These are phyloP conservation scores for Globisporangium takayamanum DNA, from an alignment of 352 stramenopile species.

Conservation along the genomic window DNA sequence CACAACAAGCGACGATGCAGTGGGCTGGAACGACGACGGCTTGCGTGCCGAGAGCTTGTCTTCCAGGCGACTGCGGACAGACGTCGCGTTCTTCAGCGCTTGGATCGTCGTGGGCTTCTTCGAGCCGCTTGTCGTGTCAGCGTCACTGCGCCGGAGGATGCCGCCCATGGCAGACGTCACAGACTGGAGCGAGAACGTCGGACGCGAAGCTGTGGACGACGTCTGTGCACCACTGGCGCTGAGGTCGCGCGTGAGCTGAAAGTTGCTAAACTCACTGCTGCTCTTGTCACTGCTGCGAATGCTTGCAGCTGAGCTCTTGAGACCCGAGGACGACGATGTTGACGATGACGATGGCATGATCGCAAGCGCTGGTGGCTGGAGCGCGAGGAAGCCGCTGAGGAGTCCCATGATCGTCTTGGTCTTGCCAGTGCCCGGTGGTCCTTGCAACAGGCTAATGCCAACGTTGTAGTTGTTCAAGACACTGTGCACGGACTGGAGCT, in stretches of 20 bases:
- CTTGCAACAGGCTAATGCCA: slow-evolving; percentile 89
- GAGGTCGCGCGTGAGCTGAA: slow-evolving; percentile 36
- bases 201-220: background rate
- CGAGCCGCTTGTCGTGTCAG: slow-evolving; percentile 3
- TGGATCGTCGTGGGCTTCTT: slow-evolving; percentile 55
- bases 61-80: slow-evolving; percentile 57
- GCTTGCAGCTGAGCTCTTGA: background rate
- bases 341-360: slow-evolving; percentile 21
- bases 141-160: slow-evolving; percentile 50
- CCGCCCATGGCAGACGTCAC: slow-evolving; percentile 41
- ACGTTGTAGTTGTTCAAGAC: slow-evolving; percentile 84
- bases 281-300: background rate
- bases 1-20: slow-evolving; percentile 29
- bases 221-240: slow-evolving; percentile 1
- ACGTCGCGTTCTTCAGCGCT: slow-evolving; percentile 46
- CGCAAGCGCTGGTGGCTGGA: slow-evolving; percentile 45
- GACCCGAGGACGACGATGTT: background rate
- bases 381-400: slow-evolving; percentile 63
- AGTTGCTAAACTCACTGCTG: slow-evolving; percentile 37
- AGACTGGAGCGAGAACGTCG: slow-evolving; percentile 51
- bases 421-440: slow-evolving; percentile 93
- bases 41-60: slow-evolving; percentile 39
- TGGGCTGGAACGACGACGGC: background rate
- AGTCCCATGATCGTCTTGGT: slow-evolving; percentile 90
- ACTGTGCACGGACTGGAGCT: slow-evolving; percentile 83